Evolutionary conservation across 1,139 yeast species (phyloP).

Genomic region (Arxiozyma slooffiae): DNA sequence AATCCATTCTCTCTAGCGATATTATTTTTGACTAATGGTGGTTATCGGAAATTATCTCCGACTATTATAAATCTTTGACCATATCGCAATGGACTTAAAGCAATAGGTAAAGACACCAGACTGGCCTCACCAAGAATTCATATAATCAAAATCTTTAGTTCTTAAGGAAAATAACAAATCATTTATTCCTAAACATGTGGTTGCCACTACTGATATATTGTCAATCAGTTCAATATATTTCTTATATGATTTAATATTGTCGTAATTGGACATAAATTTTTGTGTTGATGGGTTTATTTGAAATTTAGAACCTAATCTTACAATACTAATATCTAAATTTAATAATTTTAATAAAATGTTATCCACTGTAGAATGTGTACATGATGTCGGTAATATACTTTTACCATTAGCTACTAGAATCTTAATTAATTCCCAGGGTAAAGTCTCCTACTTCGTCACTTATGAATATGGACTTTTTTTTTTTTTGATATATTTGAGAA

Average conservation of each 20-base stretch:
- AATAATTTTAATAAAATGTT: conserved; percentile 69
- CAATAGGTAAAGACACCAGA: conserved; percentile 83
- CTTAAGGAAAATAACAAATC: conserved; percentile 43
- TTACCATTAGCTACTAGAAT: conserved; percentile 51
- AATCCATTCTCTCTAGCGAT: conserved; percentile 52
- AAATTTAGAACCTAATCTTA: conserved; percentile 48
- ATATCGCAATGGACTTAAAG: conserved; percentile 74
- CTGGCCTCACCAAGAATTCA: conserved; percentile 96
- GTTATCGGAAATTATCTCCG: conserved; percentile 90
- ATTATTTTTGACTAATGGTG: conserved; percentile 67
- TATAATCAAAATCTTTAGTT: conserved; percentile 67
- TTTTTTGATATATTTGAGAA: conserved; percentile 40
- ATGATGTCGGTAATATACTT: conserved; percentile 68
- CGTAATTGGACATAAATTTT: conserved; percentile 41
- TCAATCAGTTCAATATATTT: conserved; percentile 41
- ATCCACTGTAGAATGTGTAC: conserved; percentile 94
- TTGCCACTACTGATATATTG: conserved; percentile 68
- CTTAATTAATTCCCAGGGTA: conserved; percentile 58
- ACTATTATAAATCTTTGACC: conserved; percentile 77
- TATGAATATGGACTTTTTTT: conserved; percentile 55
- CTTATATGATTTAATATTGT: conserved; percentile 35
- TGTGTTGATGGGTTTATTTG: conserved; percentile 57
- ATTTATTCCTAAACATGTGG: conserved; percentile 73
- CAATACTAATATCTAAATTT: conserved; percentile 40
- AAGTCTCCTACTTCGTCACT: conserved; percentile 79